Evolutionary conservation across 805 yeast species (phyloP).

Genomic region (Wickerhamiella spandovensis): DNA sequence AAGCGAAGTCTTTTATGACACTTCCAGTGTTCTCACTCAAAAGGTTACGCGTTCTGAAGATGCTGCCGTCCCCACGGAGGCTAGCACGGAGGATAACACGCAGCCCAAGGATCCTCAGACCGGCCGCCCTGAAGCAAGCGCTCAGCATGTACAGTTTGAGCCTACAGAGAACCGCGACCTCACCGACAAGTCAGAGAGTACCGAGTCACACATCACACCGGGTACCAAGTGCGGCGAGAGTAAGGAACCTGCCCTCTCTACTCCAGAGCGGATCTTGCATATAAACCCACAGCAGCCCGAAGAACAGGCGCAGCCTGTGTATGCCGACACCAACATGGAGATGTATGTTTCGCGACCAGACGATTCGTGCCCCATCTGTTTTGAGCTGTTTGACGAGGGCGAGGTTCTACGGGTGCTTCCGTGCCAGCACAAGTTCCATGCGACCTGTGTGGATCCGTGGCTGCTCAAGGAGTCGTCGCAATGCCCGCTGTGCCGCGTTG

Average conservation of each 20-base stretch:
- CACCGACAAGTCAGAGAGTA: too few relatives aligned
- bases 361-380: slow-evolving; percentile 58
- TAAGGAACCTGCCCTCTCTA: too few relatives aligned
- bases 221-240: too few relatives aligned
- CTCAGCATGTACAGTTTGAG: too few relatives aligned
- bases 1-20: background rate
- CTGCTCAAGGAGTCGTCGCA: slow-evolving; percentile 57
- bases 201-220: too few relatives aligned
- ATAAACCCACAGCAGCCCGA: background rate
- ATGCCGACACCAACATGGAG: background rate
- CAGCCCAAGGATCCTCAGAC: too few relatives aligned
- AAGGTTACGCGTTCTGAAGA: too few relatives aligned
- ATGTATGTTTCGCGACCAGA: slow-evolving; percentile 4
- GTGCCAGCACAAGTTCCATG: slow-evolving; percentile 76
- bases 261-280: background rate
- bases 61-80: too few relatives aligned
- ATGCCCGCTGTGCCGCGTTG: slow-evolving; percentile 76
- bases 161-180: too few relatives aligned
- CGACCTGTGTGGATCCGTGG: slow-evolving; percentile 77
- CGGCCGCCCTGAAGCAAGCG: too few relatives aligned
- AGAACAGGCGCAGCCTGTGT: background rate
- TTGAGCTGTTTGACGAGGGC: slow-evolving; percentile 50
- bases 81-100: too few relatives aligned
- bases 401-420: slow-evolving; percentile 54
- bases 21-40: background rate